phyloP scores from a whole-genome alignment of 1,139 yeast genomes.

The Geotrichum restrictum region DNA sequence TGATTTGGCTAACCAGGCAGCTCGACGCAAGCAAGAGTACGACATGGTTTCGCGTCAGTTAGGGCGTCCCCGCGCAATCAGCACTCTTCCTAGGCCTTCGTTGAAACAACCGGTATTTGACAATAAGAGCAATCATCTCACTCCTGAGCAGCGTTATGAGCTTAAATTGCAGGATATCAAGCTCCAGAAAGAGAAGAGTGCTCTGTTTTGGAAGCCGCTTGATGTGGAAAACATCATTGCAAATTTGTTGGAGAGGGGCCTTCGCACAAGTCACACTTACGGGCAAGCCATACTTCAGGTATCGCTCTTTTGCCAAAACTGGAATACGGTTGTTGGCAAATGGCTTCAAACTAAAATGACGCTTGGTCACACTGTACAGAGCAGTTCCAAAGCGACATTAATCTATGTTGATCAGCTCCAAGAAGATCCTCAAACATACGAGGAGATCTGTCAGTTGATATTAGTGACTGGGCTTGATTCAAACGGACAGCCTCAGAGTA shows the following conservation, averaged over 20 bases:
- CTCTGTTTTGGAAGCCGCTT: slow-evolving; percentile 31
- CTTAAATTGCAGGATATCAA: slow-evolving; percentile 8
- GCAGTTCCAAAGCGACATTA: slow-evolving; percentile 15
- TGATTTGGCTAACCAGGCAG: slow-evolving; percentile 25
- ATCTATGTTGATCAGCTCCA: slow-evolving; percentile 28
- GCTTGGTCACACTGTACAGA: slow-evolving; percentile 19
- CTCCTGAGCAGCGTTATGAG: slow-evolving; percentile 6
- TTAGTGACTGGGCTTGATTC: slow-evolving; percentile 32
- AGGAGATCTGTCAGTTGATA: slow-evolving; percentile 29
- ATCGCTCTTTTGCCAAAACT: slow-evolving; percentile 29
- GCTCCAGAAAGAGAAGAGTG: slow-evolving; percentile 7
- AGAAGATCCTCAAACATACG: slow-evolving; percentile 25
- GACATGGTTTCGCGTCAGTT: slow-evolving; percentile 26
- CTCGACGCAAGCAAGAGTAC: slow-evolving; percentile 27
- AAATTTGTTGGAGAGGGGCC: slow-evolving; percentile 17
- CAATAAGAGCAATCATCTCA: background rate
- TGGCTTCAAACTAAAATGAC: slow-evolving; percentile 36
- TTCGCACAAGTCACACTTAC: slow-evolving; percentile 8
- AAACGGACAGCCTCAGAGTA: slow-evolving; percentile 7
- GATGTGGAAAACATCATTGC: slow-evolving; percentile 23
- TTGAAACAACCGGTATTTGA: background rate
- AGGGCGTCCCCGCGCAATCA: slow-evolving; percentile 25
- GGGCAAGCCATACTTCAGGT: slow-evolving; percentile 6
- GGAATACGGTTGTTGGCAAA: slow-evolving; percentile 33
- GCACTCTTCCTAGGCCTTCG: slow-evolving; percentile 21